Base-by-base conservation (phyloP, 108 stramenopile species). In the Cyclotella cryptica region DNA sequence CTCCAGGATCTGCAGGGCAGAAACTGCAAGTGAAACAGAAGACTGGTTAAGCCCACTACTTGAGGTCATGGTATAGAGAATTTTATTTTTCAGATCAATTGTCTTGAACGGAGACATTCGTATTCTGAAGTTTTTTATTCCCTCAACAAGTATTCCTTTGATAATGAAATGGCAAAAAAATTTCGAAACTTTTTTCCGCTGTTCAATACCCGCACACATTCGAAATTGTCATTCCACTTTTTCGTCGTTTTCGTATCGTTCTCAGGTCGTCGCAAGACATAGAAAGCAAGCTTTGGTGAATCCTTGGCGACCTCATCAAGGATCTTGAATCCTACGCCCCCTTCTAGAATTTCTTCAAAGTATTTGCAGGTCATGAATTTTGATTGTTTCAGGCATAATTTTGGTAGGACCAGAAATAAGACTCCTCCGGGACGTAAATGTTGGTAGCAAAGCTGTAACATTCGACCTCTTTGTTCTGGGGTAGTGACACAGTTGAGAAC, bases 401-500 rank as follows among this genome's bases (percentile, higher is more conserved):
- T 90, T 3, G 95, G 95, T 12, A 96, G 53, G 4, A 89, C 93
- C 28, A 96, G 75, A 63, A 93, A 96, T n/a, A 86, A 78, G 12
- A 91, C 45, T 26, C 95, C 95, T 22, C 90, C 90, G n/a, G 91
- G 90, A 28, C 87, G 84, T 22, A 93, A 62, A 39, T 91, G 90
- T 58, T 89, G 82, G 75, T 81, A 93, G 22, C 93, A 80, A 14
- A 88, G 68, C 0, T 77, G 63, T 8, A 97, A 78, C 98, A 97
- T 97, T 53, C 80, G 71, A 10, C 98, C 98, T 10, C 98, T 85
- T 57, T 87, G 87, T 7, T 67, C 72, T 2, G 95, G 78, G 28
- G 87, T 92, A 1, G 94, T 90, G 30, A 98, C 95, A 75, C 93
- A 98, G 63, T 98, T 98, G 27, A 98, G 76, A 11, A 98, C 98